phyloP scores from a whole-genome alignment of 2,329 filamentous ascomycete species.

The Sporothrix luriei region DNA sequence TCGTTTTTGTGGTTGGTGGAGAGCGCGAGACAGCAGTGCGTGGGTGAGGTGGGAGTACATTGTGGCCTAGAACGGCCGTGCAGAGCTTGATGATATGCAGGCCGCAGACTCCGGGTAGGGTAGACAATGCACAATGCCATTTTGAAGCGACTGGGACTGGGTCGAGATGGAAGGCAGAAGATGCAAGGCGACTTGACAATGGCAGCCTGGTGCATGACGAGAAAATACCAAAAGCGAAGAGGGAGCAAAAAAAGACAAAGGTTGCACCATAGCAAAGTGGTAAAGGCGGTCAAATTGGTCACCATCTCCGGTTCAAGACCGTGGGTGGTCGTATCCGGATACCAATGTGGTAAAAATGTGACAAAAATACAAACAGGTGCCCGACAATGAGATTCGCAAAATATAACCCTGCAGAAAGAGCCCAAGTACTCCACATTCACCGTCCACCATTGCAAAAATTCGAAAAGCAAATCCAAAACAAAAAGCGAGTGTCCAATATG shows the following conservation, averaged over 20 bases:
- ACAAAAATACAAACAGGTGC: background rate
- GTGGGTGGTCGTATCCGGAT: background rate
- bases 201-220: conserved; percentile 1
- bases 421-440: conserved; percentile 6
- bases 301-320: background rate
- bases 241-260: background rate
- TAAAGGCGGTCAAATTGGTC: background rate
- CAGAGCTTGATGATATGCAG: conserved; percentile 13
- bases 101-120: background rate
- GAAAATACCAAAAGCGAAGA: background rate
- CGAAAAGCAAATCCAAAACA: background rate
- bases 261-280: background rate
- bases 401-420: background rate
- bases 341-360: conserved; percentile 1
- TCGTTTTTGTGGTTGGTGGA: background rate
- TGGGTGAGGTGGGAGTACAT: background rate
- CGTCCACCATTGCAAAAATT: background rate
- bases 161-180: background rate
- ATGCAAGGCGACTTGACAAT: conserved; percentile 15
- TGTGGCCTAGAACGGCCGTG: background rate
- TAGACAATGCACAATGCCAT: conserved; percentile 14
- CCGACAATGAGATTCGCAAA: background rate
- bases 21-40: background rate
- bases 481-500: conserved; percentile 17
- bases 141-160: background rate